Evolutionary conservation across 768 basidiomycete species (phyloP).

Genomic region (Lentinula guzmanii): DNA sequence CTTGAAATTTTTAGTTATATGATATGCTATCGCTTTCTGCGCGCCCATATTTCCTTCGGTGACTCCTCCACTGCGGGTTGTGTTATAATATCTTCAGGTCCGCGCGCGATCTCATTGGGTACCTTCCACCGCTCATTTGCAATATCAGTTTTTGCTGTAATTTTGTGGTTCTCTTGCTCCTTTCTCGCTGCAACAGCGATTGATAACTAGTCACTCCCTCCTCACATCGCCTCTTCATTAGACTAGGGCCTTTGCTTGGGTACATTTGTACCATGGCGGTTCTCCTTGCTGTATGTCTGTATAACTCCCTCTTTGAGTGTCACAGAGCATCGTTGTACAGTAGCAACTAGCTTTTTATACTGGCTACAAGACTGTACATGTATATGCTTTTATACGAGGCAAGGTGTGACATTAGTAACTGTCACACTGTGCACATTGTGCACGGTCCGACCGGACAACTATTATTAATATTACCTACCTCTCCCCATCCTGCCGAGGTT

Average conservation of each 20-base stretch:
- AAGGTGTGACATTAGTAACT: neutral
- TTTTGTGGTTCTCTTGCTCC: neutral
- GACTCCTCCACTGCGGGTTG: neutral
- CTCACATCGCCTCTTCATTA: neutral
- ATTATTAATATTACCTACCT: no score
- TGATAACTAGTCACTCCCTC: neutral
- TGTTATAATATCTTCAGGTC: neutral
- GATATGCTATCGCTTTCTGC: constrained; percentile 2
- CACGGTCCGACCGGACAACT: neutral
- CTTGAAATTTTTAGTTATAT: neutral
- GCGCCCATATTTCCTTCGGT: neutral
- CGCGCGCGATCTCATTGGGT: neutral
- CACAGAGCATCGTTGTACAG: neutral
- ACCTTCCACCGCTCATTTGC: neutral
- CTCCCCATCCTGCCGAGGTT: neutral
- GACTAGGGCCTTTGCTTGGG: neutral
- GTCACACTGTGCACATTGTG: neutral
- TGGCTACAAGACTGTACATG: neutral
- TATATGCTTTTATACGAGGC: neutral
- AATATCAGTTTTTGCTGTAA: neutral
- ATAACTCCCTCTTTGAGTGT: neutral
- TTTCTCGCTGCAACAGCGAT: neutral
- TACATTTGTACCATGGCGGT: neutral
- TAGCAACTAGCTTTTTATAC: neutral
- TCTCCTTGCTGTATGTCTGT: neutral